A percentile compares a stretch with the other conserved stretches of the same genome.
phyloP scores from a whole-genome alignment of 2,329 filamentous ascomycete species.

The Hymenoscyphus linearis region DNA sequence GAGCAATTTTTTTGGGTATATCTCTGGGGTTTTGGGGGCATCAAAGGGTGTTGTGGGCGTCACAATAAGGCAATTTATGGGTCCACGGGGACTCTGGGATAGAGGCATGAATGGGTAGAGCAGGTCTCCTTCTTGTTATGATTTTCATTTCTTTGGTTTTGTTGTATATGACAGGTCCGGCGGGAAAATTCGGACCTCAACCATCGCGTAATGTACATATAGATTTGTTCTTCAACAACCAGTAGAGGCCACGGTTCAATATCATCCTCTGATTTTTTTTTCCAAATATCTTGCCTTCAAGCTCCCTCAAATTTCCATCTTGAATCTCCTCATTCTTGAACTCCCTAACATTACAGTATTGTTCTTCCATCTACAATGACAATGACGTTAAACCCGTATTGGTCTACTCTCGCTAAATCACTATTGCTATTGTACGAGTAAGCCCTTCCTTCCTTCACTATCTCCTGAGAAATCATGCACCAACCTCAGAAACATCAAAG shows the following conservation, averaged over 20 bases:
- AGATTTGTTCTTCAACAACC: neutral
- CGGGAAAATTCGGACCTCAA: too few relatives aligned
- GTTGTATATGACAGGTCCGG: neutral
- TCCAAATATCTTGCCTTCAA: neutral
- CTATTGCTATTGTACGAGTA: too few relatives aligned
- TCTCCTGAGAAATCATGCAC: neutral
- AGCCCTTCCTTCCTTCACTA: too few relatives aligned
- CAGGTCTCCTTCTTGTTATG: neutral
- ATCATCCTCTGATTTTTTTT: neutral
- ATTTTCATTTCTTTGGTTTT: neutral
- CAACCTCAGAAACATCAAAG: neutral
- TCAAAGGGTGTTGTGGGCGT: neutral
- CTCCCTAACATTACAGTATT: neutral
- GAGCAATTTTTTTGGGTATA: neutral
- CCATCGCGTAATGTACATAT: neutral
- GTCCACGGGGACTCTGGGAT: neutral
- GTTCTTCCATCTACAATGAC: too few relatives aligned
- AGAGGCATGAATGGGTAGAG: constrained; percentile 1
- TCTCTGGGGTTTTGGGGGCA: neutral
- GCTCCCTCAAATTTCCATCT: neutral
- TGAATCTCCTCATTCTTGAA: neutral
- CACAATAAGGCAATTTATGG: neutral
- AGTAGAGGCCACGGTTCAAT: neutral
- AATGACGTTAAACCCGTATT: too few relatives aligned
- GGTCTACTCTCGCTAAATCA: too few relatives aligned